Evolutionary conservation across 2,329 filamentous ascomycete genomes (phyloP), one percentile per base, ranked within the genome.

Genomic region (Cryphonectria naterciae): DNA sequence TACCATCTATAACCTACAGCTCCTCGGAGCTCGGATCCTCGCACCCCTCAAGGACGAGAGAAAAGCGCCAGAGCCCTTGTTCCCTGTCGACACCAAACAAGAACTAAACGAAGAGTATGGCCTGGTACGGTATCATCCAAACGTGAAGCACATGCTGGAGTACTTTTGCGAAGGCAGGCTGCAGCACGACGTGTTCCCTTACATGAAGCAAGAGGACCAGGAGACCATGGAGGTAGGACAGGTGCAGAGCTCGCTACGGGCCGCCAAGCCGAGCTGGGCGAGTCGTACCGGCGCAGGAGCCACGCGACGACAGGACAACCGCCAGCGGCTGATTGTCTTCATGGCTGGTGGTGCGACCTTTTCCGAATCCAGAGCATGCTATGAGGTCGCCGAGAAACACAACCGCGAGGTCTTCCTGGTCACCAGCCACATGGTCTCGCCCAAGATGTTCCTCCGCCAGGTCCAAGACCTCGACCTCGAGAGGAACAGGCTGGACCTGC

Each of bases 301-400:
- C 46, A 87, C 92, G 62, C 88, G 90, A 39, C 90, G 84, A 71
- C 89, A 86, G 72, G 95, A 98, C 79, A 97, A 95, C 74, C 89
- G 92, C 68, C 96, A 99, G 79, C 90, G 96, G 67, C 87, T 98
- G 68, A 93, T 99, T 71, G 91, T 98, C 22, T 98, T 97, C 79
- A 92, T 98, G 87, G 96, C 95, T 1, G 96, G 96, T 64, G 96
- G 96, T 61, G 96, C 96, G 28, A 98, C 96, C 0, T 97, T 95
- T 79, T 94, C 93, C 6, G 96, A 99, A 82, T 88, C 93, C 43
- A 90, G 96, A 39, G 88, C 91, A 17, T 99, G 96, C 82, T 98
- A 98, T 79, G 94, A 98, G 77, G 84, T 95, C 37, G 92, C 93
- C 2, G 87, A 90, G 67, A 84, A 89, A 65, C 89, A 89, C 63